phyloP scores from a whole-genome alignment of 2,329 filamentous ascomycete species.

The Myriosclerotinia curreyana region DNA sequence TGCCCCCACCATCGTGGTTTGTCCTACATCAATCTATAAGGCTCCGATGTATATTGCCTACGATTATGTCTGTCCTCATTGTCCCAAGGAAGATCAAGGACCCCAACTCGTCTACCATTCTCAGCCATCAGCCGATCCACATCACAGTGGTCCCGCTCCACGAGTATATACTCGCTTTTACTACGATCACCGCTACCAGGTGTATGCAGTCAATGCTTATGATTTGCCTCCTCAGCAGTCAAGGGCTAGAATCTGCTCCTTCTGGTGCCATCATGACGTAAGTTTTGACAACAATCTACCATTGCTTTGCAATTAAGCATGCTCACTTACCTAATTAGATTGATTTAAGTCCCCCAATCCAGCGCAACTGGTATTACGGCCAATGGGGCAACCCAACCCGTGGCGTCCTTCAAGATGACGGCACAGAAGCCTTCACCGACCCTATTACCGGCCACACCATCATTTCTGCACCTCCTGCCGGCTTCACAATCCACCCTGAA shows the following conservation, averaged over 20 bases:
- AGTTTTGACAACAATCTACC: background rate
- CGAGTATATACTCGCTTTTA: slow-evolving; percentile 3
- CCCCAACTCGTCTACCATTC: background rate
- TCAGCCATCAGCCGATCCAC: background rate
- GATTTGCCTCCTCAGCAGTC: slow-evolving; percentile 11
- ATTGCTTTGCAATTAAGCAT: background rate
- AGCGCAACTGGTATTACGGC: slow-evolving; percentile 6
- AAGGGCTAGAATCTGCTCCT: slow-evolving; percentile 1
- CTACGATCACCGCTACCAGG: background rate
- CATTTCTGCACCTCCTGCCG: background rate
- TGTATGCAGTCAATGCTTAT: background rate
- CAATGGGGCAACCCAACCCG: background rate
- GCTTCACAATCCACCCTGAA: background rate
- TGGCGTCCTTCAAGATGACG: background rate
- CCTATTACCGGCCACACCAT: background rate
- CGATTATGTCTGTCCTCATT: background rate
- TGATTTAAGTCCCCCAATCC: background rate
- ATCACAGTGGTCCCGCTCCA: background rate
- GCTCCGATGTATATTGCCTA: background rate
- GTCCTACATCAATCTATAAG: background rate
- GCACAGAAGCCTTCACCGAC: background rate
- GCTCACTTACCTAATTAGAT: background rate
- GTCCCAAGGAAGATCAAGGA: background rate
- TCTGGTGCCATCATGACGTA: slow-evolving; percentile 10
- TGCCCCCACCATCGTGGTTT: background rate